Conservation (phyloP, 768 basidiomycete genomes). For the Dendrothele bispora region DNA sequence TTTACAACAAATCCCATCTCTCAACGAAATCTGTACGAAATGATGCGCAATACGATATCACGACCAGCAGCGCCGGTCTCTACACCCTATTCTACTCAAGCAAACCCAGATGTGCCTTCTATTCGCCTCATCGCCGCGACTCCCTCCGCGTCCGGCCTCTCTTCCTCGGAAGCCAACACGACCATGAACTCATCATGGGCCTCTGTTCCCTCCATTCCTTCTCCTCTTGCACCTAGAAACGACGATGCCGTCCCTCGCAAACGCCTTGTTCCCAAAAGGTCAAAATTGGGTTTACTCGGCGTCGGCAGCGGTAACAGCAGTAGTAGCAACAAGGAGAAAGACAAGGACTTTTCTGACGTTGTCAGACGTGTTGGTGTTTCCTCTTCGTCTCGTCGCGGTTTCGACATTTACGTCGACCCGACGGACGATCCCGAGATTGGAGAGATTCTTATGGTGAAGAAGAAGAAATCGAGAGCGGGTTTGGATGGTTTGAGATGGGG, state of each 20-base stretch:
- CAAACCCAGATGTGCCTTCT: constrained; percentile 41
- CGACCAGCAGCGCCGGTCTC: constrained; percentile 25
- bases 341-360: constrained; percentile 60
- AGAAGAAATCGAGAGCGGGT: constrained; percentile 65
- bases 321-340: constrained; percentile 32
- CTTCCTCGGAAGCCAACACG: constrained; percentile 34
- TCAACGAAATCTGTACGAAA: constrained; percentile 7
- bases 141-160: constrained; percentile 50
- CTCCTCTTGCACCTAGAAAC: constrained; percentile 34
- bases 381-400: constrained; percentile 41
- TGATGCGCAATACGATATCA: constrained; percentile 21
- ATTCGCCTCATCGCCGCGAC: constrained; percentile 72
- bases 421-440: constrained; percentile 62
- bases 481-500: constrained; percentile 62
- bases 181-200: constrained; percentile 38
- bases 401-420: constrained; percentile 75
- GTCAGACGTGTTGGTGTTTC: constrained; percentile 47
- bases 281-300: constrained; percentile 50
- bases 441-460: constrained; percentile 74
- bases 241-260: constrained; percentile 27
- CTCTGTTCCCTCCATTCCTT: constrained; percentile 21
- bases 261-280: constrained; percentile 73
- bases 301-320: constrained; percentile 19
- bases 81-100: too few species aligned
- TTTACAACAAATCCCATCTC: background rate